A percentile compares a stretch with the other conserved stretches of the same genome.
Evolutionary conservation across 495 filamentous ascomycete genomes (phyloP).

Genomic region (Penicillium daleae): DNA sequence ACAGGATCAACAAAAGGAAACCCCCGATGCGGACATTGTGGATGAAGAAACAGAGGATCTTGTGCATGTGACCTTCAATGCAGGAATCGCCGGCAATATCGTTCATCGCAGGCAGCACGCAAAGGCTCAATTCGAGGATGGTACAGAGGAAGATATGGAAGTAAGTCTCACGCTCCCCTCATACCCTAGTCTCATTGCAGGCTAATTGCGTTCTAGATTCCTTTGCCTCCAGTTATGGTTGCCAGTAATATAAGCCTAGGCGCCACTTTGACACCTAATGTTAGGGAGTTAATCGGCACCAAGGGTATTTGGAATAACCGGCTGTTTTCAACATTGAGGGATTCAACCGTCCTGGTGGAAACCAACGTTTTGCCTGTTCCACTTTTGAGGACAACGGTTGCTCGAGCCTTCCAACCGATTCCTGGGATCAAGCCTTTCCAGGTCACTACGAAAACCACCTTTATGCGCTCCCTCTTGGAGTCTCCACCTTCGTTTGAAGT

Average conservation of each 20-base stretch:
- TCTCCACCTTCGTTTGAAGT: conserved; percentile 36
- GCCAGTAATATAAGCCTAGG: conserved; percentile 38
- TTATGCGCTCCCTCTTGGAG: conserved; percentile 33
- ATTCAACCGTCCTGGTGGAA: conserved; percentile 31
- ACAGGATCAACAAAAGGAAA: conserved; percentile 19
- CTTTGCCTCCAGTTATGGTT: conserved; percentile 33
- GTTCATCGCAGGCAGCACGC: conserved; percentile 26
- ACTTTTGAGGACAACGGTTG: conserved; percentile 32
- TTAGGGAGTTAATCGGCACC: conserved; percentile 30
- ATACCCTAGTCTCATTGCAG: too few relatives aligned
- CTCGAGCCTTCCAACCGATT: conserved; percentile 36
- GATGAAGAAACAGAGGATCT: conserved; percentile 21
- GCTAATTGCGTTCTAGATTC: conserved; percentile 29
- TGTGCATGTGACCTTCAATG: conserved; percentile 37
- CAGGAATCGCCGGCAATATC: conserved; percentile 38
- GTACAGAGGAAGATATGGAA: conserved; percentile 23
- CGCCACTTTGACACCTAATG: conserved; percentile 32
- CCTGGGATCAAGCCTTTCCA: conserved; percentile 41
- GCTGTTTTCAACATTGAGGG: conserved; percentile 37
- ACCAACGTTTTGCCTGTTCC: conserved; percentile 38
- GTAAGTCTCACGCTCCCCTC: conserved; percentile 19
- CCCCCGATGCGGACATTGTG: conserved; percentile 3
- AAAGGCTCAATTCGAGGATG: conserved; percentile 32
- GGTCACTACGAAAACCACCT: conserved; percentile 32
- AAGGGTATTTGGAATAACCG: conserved; percentile 37